Percentiles rank a stretch among this genome's conserved stretches.
Evolutionary conservation across 2,329 filamentous ascomycete genomes (phyloP).

Genomic region (Aureobasidium leucospermi): DNA sequence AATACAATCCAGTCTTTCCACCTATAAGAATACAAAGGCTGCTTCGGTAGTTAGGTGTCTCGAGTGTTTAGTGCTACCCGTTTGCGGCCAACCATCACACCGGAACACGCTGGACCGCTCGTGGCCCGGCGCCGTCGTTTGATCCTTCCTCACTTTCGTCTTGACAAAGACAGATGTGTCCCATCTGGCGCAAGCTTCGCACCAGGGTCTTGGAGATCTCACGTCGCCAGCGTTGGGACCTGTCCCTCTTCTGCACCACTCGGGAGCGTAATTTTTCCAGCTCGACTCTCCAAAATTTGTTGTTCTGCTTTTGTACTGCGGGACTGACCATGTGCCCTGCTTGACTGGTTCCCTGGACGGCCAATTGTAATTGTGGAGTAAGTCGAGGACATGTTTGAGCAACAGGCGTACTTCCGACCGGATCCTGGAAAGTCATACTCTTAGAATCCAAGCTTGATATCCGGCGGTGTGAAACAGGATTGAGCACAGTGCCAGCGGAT

Average conservation of each 20-base stretch:
- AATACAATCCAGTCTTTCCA: not conserved
- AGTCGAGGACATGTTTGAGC: not conserved
- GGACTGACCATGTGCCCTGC: not conserved
- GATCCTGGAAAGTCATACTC: too few species aligned
- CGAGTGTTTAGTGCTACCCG: not conserved
- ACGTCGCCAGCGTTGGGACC: not conserved
- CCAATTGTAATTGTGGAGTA: not conserved
- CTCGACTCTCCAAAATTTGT: not conserved
- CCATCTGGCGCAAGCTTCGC: not conserved
- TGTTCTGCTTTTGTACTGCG: not conserved
- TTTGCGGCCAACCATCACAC: not conserved
- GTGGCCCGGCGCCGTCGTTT: not conserved
- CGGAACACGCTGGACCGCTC: not conserved
- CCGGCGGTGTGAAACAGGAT: too few species aligned
- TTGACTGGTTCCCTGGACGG: not conserved
- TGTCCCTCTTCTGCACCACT: not conserved
- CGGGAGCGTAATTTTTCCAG: not conserved
- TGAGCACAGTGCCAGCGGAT: too few species aligned
- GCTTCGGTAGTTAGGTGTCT: not conserved
- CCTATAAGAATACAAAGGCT: not conserved
- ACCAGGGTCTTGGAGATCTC: not conserved
- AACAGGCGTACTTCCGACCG: not conserved
- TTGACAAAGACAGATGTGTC: not conserved
- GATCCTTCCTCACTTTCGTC: not conserved
- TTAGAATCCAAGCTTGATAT: too few species aligned